These are phyloP conservation scores for Aspergillus persii DNA, from an alignment of 2,329 filamentous ascomycete genomes.

Conservation along the genomic window DNA sequence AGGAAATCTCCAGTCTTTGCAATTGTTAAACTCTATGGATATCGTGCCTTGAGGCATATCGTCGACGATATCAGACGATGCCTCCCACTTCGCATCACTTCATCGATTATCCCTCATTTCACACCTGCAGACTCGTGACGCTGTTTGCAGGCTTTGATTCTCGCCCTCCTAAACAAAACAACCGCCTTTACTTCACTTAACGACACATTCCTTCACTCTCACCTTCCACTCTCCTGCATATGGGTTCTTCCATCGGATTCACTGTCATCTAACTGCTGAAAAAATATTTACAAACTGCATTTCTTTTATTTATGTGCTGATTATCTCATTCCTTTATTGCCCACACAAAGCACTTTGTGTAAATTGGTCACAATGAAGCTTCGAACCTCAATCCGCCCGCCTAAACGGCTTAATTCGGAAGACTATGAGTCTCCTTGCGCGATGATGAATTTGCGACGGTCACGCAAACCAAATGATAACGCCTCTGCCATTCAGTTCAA, in stretches of 20 bases:
- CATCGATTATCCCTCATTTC: not conserved
- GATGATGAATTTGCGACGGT: conserved; percentile 15
- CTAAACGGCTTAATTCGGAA: conserved; percentile 30
- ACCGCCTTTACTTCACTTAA: not conserved
- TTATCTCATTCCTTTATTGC: not conserved
- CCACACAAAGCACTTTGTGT: not conserved
- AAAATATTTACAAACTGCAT: not conserved
- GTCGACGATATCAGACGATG: not conserved
- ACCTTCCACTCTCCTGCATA: not conserved
- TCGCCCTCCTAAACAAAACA: not conserved
- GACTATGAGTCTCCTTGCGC: conserved; percentile 15
- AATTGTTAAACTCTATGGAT: too few species aligned
- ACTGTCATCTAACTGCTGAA: not conserved
- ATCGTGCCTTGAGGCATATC: too few species aligned
- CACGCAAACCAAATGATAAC: conserved; percentile 19
- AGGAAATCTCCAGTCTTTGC: not conserved
- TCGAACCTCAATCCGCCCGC: conserved; percentile 30
- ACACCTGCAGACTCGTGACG: not conserved
- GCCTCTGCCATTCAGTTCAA: conserved; percentile 25
- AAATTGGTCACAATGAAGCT: conserved; percentile 29
- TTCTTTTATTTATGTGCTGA: not conserved
- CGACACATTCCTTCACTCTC: not conserved
- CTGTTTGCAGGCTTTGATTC: not conserved
- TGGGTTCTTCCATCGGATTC: not conserved
- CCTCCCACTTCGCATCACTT: not conserved